Evolutionary conservation across 2,329 filamentous ascomycete genomes (phyloP).

Genomic region (Polytolypa hystricis): DNA sequence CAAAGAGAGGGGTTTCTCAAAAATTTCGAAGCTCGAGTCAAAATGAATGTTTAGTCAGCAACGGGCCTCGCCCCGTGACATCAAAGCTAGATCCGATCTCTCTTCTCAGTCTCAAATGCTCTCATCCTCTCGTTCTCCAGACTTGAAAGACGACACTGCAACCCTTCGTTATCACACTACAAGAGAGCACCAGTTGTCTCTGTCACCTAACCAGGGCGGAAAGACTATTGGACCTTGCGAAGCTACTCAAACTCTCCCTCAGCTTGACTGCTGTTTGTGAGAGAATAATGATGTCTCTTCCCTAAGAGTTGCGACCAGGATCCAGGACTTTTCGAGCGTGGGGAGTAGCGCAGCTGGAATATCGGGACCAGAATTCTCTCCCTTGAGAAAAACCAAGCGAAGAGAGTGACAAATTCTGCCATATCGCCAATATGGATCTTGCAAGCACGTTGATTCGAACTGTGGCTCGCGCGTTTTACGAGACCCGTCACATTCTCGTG

Average conservation of each 20-base stretch:
- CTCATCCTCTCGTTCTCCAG: background rate
- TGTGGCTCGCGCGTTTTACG: constrained; percentile 75
- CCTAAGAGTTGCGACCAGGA: background rate
- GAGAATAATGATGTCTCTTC: constrained; percentile 2
- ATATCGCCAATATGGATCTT: constrained; percentile 56
- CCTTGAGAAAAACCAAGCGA: too few species aligned
- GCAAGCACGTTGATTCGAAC: constrained; percentile 74
- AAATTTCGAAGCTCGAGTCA: background rate
- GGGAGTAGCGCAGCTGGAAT: too few species aligned
- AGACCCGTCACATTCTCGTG: constrained; percentile 70
- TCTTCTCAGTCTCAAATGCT: too few species aligned
- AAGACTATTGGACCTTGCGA: background rate
- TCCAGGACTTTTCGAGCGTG: too few species aligned
- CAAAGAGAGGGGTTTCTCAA: background rate
- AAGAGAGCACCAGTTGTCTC: too few species aligned
- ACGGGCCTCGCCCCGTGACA: too few species aligned
- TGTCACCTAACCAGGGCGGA: background rate
- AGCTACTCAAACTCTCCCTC: background rate
- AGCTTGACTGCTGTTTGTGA: background rate
- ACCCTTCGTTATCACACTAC: background rate
- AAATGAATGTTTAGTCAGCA: background rate
- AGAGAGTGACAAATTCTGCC: too few species aligned
- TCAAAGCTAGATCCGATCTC: too few species aligned
- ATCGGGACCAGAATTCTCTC: too few species aligned
- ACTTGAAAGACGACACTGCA: background rate